A percentile compares a stretch with the other conserved stretches of the same genome.
These are phyloP conservation scores for Xylaria sp. DNA, from an alignment of 2,329 filamentous ascomycete genomes.

Conservation along the genomic window DNA sequence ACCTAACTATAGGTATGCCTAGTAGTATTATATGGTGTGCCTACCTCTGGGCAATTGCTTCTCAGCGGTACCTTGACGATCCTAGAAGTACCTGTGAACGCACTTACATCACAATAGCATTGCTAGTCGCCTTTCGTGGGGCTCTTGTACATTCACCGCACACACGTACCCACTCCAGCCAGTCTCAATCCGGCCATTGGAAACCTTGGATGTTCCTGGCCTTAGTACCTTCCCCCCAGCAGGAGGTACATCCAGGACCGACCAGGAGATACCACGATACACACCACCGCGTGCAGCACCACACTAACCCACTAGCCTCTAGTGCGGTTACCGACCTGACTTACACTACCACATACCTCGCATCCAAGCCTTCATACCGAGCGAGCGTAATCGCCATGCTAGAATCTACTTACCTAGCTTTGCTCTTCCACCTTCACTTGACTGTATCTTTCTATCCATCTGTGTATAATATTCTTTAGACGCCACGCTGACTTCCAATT, in stretches of 20 bases:
- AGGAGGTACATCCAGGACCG: slow-evolving; percentile 1
- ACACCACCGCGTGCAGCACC: slow-evolving; percentile 1
- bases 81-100: not conserved
- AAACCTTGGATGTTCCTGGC: slow-evolving; percentile 12
- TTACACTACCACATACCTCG: slow-evolving; percentile 36
- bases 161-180: not conserved
- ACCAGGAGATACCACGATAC: not conserved
- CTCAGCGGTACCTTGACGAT: not conserved
- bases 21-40: not conserved
- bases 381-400: slow-evolving; percentile 42
- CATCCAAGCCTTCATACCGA: slow-evolving; percentile 38
- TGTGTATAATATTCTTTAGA: slow-evolving; percentile 45
- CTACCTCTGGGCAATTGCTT: not conserved
- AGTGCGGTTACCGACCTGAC: slow-evolving; percentile 29
- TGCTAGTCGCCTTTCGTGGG: not conserved
- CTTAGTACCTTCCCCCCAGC: not conserved
- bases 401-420: slow-evolving; percentile 29
- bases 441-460: slow-evolving; percentile 29
- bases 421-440: slow-evolving; percentile 37
- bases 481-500: slow-evolving; percentile 41
- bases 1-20: too few species aligned
- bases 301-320: slow-evolving; percentile 5
- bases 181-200: slow-evolving; percentile 34
- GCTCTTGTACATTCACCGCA: not conserved
- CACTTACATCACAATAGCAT: not conserved